Base-by-base conservation (phyloP, 2,329 filamentous ascomycete genomes). In the Diaporthe vexans region DNA sequence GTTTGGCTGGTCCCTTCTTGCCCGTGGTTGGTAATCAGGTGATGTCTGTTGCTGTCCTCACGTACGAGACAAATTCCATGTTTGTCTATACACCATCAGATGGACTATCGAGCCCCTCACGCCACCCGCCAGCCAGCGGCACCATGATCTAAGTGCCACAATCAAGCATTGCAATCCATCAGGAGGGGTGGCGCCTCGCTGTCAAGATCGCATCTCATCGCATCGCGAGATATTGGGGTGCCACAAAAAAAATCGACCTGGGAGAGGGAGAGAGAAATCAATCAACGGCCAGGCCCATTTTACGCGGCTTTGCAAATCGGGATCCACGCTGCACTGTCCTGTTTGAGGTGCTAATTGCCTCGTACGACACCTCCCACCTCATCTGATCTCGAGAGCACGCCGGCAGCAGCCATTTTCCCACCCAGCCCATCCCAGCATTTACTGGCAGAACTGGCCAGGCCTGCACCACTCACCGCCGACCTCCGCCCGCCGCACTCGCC, bases 301-400 rank as follows among this genome's bases (percentile, higher is more conserved):
- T 51, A 43, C 61, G 43, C 61, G 43, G 46, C 46, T n/a, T 11
- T 52, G 46, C 46, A 37, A 37, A 67, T 26, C 29, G 29, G 46
- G 63, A 67, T 67, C 63, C 63, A 67, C 63, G 63, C 63, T 52
- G 63, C 63, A 67, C 63, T 52, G 63, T 52, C 63, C 63, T 37
- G 46, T 51, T 67, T 67, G 46, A 67, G 63, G 26, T 26, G 46
- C 63, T 35, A 67, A 67, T 52, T 48, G 46, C 63, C 63, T 67
- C 63, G 63, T 67, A 67, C 63, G 63, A 67, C 63, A 24, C 29
- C 29, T 67, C 29, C 29, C 63, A 52, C 51, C 63, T 67, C 46
- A 52, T 67, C 63, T 67, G 63, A 67, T 67, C 63, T 67, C 48
- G 61, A 67, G 21, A 46, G 15, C 46, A 37, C 29, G 8, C 26